Conservation (phyloP, 371 early-diverging fungal genomes). For the Entomophthora muscae region DNA sequence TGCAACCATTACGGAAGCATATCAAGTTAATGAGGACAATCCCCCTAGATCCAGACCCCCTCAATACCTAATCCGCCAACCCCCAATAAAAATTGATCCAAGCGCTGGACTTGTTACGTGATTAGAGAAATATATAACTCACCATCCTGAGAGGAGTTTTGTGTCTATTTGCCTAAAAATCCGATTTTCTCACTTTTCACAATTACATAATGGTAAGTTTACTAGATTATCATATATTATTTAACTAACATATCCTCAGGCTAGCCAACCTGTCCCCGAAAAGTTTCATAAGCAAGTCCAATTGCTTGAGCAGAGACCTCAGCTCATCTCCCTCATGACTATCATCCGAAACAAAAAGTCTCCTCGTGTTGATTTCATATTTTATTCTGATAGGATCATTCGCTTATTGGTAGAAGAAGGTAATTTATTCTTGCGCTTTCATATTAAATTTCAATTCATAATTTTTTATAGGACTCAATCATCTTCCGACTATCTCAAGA, state of each 20-base stretch:
- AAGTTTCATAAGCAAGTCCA: constrained; percentile 41
- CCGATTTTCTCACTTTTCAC: no score
- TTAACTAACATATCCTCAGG: neutral
- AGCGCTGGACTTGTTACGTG: no score
- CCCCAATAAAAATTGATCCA: no score
- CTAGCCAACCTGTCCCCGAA: neutral
- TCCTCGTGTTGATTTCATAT: constrained; percentile 75
- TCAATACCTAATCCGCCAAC: no score
- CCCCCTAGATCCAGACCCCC: no score
- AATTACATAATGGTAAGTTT: neutral
- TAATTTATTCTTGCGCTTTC: constrained; percentile 8
- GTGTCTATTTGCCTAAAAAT: no score
- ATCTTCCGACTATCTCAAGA: constrained; percentile 68
- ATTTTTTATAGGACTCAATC: constrained; percentile 48
- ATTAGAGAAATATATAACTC: no score
- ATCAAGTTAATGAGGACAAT: no score
- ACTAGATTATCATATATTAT: neutral
- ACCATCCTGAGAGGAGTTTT: no score
- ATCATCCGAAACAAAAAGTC: constrained; percentile 70
- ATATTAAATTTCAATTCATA: neutral
- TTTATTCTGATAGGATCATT: constrained; percentile 83
- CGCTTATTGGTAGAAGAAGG: constrained; percentile 83
- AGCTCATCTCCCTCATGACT: constrained; percentile 64
- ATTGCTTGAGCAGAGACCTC: constrained; percentile 50
- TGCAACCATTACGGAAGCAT: no score